These are phyloP conservation scores for Amaranthus tricolor DNA, from an alignment of 179 eudicot genomes.

Conservation along the genomic window DNA sequence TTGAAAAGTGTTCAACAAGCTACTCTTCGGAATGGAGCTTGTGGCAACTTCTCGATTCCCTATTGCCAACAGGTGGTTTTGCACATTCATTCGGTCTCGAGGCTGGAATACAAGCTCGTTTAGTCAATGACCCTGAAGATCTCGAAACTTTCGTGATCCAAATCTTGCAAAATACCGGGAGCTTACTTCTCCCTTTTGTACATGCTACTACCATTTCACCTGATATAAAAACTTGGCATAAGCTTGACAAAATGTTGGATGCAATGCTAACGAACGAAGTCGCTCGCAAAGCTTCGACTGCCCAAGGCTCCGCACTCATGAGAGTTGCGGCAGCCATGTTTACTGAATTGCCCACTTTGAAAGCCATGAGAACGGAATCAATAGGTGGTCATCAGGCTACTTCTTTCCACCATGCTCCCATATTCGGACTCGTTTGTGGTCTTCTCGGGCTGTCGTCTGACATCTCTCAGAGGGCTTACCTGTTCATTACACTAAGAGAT, in stretches of 20 bases:
- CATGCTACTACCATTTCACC: slow-evolving; percentile 45
- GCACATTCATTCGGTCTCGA: slow-evolving; percentile 90
- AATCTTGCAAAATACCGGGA: slow-evolving; percentile 62
- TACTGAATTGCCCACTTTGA: slow-evolving; percentile 58
- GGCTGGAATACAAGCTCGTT: slow-evolving; percentile 69
- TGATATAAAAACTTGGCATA: slow-evolving; percentile 49
- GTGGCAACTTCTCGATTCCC: slow-evolving; percentile 88
- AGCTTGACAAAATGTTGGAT: slow-evolving; percentile 54
- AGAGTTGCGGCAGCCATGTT: slow-evolving; percentile 72
- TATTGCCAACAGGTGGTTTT: slow-evolving; percentile 91
- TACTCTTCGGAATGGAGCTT: slow-evolving; percentile 57
- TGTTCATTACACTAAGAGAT: slow-evolving; percentile 73
- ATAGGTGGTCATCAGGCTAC: slow-evolving; percentile 30
- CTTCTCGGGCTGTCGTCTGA: slow-evolving; percentile 55
- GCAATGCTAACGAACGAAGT: slow-evolving; percentile 77
- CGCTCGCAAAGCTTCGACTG: slow-evolving; percentile 69
- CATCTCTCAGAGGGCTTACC: slow-evolving; percentile 62
- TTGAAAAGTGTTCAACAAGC: neutral
- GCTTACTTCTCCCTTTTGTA: slow-evolving; percentile 80
- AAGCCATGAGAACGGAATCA: slow-evolving; percentile 57
- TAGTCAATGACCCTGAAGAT: slow-evolving; percentile 51
- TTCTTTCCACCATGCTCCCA: slow-evolving; percentile 78
- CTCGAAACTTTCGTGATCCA: slow-evolving; percentile 56
- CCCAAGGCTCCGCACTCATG: slow-evolving; percentile 87
- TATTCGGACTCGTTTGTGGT: slow-evolving; percentile 81